phyloP scores from a whole-genome alignment of 108 stramenopile genomes.

The Chaetoceros tenuissimus region DNA sequence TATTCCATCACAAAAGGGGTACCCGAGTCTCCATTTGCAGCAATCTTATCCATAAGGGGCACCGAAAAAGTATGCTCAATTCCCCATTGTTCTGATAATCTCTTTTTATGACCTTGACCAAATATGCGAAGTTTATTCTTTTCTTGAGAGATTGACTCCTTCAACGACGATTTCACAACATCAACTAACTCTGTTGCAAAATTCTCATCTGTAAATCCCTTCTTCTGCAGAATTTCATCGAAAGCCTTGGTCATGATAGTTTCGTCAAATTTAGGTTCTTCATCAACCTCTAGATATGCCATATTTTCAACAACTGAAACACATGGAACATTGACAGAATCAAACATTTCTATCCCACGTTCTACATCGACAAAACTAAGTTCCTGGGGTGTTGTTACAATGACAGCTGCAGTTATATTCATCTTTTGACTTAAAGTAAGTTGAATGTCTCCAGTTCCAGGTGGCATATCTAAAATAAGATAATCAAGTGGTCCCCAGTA shows the following conservation, averaged over 20 bases:
- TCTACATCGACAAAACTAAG: slow-evolving; percentile 94
- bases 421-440: slow-evolving; percentile 89
- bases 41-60: slow-evolving; percentile 68
- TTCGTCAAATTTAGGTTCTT: slow-evolving; percentile 21
- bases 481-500: slow-evolving; percentile 97
- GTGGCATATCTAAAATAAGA: slow-evolving; percentile 97
- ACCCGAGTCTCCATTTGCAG: slow-evolving; percentile 74
- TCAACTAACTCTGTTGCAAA: slow-evolving; percentile 10
- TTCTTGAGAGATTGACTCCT: slow-evolving; percentile 6
- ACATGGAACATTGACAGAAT: slow-evolving; percentile 87
- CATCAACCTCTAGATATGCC: slow-evolving; percentile 74
- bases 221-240: slow-evolving; percentile 20
- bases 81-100: slow-evolving; percentile 76
- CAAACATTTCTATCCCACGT: slow-evolving; percentile 95
- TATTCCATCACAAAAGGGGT: slow-evolving; percentile 60
- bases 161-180: slow-evolving; percentile 4
- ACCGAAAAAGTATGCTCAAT: slow-evolving; percentile 75
- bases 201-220: slow-evolving; percentile 16
- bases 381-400: slow-evolving; percentile 96
- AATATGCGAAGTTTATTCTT: slow-evolving; percentile 55
- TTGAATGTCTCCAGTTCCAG: slow-evolving; percentile 97
- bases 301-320: slow-evolving; percentile 99
- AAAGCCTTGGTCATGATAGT: slow-evolving; percentile 27
- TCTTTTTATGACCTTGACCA: slow-evolving; percentile 63
- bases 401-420: slow-evolving; percentile 89